Evolutionary conservation across 73 alveolate genomes (phyloP).

Genomic region (Paramecium pentaurelia): DNA sequence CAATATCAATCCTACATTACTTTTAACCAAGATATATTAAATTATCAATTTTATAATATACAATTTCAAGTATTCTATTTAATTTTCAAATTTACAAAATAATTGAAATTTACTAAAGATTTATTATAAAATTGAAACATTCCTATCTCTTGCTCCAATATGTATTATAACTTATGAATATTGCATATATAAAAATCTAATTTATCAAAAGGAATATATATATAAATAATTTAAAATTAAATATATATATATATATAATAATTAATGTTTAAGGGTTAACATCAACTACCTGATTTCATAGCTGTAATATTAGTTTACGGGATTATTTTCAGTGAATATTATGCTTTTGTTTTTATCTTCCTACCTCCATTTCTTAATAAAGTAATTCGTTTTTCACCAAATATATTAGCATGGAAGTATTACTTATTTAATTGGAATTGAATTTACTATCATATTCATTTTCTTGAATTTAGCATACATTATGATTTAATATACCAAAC

Average conservation of each 20-base stretch:
- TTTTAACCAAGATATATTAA: neutral
- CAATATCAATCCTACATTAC: neutral
- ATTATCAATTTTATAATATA: neutral
- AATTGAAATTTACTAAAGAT: neutral
- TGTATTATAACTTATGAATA: neutral
- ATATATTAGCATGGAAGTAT: neutral
- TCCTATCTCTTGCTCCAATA: neutral
- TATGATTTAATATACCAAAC: neutral
- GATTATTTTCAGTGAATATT: neutral
- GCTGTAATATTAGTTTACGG: constrained; percentile 20
- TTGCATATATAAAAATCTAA: neutral
- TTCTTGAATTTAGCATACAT: neutral
- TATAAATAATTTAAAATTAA: neutral
- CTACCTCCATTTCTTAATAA: neutral
- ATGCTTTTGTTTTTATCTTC: neutral
- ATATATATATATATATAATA: neutral
- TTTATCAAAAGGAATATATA: neutral
- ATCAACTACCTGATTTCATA: neutral
- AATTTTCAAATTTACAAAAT: neutral
- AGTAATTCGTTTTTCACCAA: neutral
- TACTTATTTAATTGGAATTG: neutral
- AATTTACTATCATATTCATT: neutral
- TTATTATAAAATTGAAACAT: neutral
- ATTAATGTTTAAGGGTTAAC: neutral
- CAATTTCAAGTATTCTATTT: neutral